Evolutionary conservation across 2,329 filamentous ascomycete genomes (phyloP).

Genomic region (Penicillium brevicompactum): DNA sequence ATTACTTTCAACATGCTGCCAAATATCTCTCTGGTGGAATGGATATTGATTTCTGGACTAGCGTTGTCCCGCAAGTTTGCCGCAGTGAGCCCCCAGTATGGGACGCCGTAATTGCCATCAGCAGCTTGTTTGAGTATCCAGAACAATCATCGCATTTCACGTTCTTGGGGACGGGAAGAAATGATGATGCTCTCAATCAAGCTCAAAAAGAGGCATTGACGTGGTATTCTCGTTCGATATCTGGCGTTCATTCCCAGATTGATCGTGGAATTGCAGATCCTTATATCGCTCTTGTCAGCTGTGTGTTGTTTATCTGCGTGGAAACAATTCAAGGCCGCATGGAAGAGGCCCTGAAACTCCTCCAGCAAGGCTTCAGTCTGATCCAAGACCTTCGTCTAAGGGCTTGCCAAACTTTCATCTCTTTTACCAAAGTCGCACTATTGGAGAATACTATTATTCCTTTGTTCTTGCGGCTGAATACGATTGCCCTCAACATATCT

Average conservation of each 20-base stretch:
- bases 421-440: constrained; percentile 16
- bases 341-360: constrained; percentile 28
- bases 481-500: constrained; percentile 18
- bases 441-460: constrained; percentile 33
- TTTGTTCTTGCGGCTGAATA: constrained; percentile 29
- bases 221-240: constrained; percentile 39
- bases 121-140: constrained; percentile 21
- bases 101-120: constrained; percentile 28
- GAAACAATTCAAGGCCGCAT: constrained; percentile 29
- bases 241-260: constrained; percentile 27
- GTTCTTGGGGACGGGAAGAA: background rate
- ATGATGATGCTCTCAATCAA: background rate
- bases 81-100: constrained; percentile 27
- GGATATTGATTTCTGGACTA: constrained; percentile 24
- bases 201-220: constrained; percentile 24
- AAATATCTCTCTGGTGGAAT: constrained; percentile 17
- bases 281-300: constrained; percentile 33
- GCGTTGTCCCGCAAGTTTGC: constrained; percentile 22
- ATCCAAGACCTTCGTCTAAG: constrained; percentile 25
- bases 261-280: constrained; percentile 22
- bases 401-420: constrained; percentile 10
- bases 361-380: constrained; percentile 28
- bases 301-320: constrained; percentile 38
- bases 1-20: constrained; percentile 24
- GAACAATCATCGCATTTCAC: constrained; percentile 14